These are phyloP conservation scores for Silene conica DNA, from an alignment of 148 eudicot species.

Conservation along the genomic window DNA sequence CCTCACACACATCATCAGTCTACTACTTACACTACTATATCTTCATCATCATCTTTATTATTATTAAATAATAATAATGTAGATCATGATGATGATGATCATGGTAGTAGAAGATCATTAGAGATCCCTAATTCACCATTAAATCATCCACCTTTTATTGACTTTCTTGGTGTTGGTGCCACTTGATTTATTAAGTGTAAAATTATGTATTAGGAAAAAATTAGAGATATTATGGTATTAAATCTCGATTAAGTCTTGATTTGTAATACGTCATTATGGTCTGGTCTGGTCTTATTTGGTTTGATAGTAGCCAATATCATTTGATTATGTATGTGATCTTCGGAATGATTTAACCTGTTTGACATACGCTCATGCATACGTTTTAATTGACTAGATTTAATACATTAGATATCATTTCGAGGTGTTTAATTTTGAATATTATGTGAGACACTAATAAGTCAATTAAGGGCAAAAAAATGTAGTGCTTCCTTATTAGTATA, in stretches of 20 bases:
- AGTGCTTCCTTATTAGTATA: too few relatives aligned
- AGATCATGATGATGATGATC: constrained; percentile 4
- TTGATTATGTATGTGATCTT: too few relatives aligned
- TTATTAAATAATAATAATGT: not conserved
- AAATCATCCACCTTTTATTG: constrained; percentile 54
- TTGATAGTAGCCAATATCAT: too few relatives aligned
- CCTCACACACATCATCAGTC: constrained; percentile 22
- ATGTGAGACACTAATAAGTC: too few relatives aligned
- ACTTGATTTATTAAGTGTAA: constrained; percentile 17
- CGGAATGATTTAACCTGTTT: too few relatives aligned
- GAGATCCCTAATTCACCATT: constrained; percentile 18
- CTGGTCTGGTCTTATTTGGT: too few relatives aligned
- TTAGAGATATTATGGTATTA: not conserved
- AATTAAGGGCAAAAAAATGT: too few relatives aligned
- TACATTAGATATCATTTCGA: too few relatives aligned
- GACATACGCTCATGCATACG: too few relatives aligned
- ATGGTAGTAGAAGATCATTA: not conserved
- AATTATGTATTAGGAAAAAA: not conserved
- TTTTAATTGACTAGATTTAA: too few relatives aligned
- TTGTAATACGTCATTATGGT: too few relatives aligned
- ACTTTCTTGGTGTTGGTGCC: constrained; percentile 91
- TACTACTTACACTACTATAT: constrained; percentile 24
- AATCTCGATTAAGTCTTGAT: not conserved
- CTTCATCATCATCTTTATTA: constrained; percentile 8
- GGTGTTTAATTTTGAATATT: too few relatives aligned